Evolutionary conservation across 2,329 filamentous ascomycete genomes (phyloP).

Genomic region (Cryphonectria nitschkei): DNA sequence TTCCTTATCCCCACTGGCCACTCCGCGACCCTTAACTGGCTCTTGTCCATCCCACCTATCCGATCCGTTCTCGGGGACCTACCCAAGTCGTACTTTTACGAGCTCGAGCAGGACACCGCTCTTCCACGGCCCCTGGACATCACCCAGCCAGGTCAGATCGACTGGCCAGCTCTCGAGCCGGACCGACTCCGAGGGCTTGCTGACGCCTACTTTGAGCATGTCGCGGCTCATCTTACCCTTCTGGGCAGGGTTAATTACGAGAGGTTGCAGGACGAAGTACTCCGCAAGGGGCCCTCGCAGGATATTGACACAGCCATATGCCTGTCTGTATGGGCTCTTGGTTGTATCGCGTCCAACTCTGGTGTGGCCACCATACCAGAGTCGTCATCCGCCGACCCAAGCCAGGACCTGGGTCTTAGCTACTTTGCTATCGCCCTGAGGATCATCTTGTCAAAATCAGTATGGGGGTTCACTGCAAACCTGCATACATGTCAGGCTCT

Average conservation of each 20-base stretch:
- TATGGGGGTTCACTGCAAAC: constrained; percentile 40
- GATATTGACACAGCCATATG: constrained; percentile 41
- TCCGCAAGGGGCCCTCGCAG: constrained; percentile 34
- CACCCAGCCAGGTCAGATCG: constrained; percentile 33
- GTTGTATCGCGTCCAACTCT: constrained; percentile 33
- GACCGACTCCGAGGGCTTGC: constrained; percentile 35
- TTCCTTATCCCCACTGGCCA: constrained; percentile 44
- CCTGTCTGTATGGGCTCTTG: constrained; percentile 43
- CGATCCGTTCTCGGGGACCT: constrained; percentile 40
- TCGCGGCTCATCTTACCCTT: constrained; percentile 42
- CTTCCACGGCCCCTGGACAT: constrained; percentile 38
- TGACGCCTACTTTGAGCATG: constrained; percentile 40
- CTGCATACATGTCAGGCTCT: constrained; percentile 40
- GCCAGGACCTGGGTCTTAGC: constrained; percentile 37
- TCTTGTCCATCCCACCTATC: constrained; percentile 40
- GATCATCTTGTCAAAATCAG: constrained; percentile 39
- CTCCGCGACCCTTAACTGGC: constrained; percentile 39
- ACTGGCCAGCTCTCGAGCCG: constrained; percentile 37
- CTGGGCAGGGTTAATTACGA: constrained; percentile 38
- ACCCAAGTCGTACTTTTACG: constrained; percentile 40
- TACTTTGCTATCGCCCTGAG: constrained; percentile 42
- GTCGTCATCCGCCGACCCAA: constrained; percentile 14
- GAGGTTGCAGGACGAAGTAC: constrained; percentile 36
- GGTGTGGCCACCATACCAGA: constrained; percentile 1
- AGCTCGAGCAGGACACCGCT: constrained; percentile 39